Percentiles rank a stretch among this genome's conserved stretches.
Conservation (phyloP, 2,329 filamentous ascomycete species). For the Cladophialophora exuberans region DNA sequence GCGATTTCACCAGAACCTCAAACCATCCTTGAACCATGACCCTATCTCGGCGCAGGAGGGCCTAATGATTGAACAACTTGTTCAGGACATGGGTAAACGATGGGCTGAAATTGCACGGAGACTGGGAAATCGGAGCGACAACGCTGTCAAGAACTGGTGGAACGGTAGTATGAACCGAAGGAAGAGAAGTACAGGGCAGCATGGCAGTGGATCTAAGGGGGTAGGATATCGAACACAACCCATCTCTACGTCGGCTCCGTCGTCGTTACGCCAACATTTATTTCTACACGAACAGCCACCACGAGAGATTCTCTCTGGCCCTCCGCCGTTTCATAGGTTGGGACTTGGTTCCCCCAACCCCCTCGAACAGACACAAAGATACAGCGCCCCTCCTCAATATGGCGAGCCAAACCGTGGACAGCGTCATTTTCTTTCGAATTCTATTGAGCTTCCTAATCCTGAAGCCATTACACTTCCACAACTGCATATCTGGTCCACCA, state of each 20-base stretch:
- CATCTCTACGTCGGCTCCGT: slow-evolving; percentile 20
- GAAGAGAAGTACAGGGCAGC: slow-evolving; percentile 28
- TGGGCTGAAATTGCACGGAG: slow-evolving; percentile 92
- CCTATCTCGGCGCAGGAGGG: slow-evolving; percentile 75
- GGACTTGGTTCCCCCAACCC: slow-evolving; percentile 1
- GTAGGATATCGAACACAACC: slow-evolving; percentile 30
- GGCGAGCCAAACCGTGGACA: neutral
- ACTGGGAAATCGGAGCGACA: slow-evolving; percentile 84
- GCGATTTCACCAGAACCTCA: slow-evolving; percentile 91
- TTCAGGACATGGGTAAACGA: slow-evolving; percentile 76
- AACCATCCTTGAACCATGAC: slow-evolving; percentile 71
- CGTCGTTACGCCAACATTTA: neutral
- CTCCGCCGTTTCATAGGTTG: slow-evolving; percentile 7
- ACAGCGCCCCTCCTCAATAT: neutral
- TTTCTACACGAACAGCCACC: slow-evolving; percentile 3
- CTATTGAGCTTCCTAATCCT: neutral
- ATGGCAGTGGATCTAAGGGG: slow-evolving; percentile 9
- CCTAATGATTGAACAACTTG: slow-evolving; percentile 73
- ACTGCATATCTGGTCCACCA: slow-evolving; percentile 1
- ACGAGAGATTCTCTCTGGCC: neutral
- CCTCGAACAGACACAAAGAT: slow-evolving; percentile 2
- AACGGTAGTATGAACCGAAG: slow-evolving; percentile 85
- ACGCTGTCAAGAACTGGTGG: slow-evolving; percentile 98
- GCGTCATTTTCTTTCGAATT: neutral
- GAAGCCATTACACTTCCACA: neutral